These are phyloP conservation scores for Balakata baccata DNA, from an alignment of 345 rosid species.

Conservation along the genomic window DNA sequence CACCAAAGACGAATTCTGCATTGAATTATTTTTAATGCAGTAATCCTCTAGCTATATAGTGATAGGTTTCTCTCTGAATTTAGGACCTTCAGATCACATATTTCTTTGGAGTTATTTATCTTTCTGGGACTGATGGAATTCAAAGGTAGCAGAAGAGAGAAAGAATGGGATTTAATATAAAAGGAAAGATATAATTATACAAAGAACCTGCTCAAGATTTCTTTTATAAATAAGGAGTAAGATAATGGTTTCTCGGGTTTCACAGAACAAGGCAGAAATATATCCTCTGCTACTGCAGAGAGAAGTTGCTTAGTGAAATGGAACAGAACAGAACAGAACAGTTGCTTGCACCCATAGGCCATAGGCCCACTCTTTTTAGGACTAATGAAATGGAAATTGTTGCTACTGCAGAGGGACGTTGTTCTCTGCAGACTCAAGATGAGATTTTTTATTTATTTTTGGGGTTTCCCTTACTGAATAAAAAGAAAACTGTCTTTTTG, in stretches of 20 bases:
- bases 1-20: background rate
- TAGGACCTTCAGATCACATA: background rate
- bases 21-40: background rate
- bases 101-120: background rate
- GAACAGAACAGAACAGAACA: too few relatives aligned
- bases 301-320: too few relatives aligned
- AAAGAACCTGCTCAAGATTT: too few relatives aligned
- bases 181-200: too few relatives aligned
- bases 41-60: too few relatives aligned
- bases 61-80: background rate
- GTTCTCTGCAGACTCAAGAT: constrained; percentile 37
- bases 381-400: constrained; percentile 11
- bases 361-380: too few relatives aligned
- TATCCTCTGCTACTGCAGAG: constrained; percentile 31
- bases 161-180: background rate
- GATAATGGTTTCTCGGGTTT: constrained; percentile 29
- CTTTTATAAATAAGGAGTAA: background rate
- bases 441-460: constrained; percentile 30
- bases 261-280: constrained; percentile 35
- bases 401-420: constrained; percentile 12
- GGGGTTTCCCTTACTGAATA: constrained; percentile 32
- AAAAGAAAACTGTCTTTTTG: constrained; percentile 28
- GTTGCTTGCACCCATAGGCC: too few relatives aligned
- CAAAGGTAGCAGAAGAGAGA: constrained; percentile 12
- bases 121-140: constrained; percentile 14